Base-by-base conservation (phyloP, 2,329 filamentous ascomycete genomes). In the Cytospora piceae region DNA sequence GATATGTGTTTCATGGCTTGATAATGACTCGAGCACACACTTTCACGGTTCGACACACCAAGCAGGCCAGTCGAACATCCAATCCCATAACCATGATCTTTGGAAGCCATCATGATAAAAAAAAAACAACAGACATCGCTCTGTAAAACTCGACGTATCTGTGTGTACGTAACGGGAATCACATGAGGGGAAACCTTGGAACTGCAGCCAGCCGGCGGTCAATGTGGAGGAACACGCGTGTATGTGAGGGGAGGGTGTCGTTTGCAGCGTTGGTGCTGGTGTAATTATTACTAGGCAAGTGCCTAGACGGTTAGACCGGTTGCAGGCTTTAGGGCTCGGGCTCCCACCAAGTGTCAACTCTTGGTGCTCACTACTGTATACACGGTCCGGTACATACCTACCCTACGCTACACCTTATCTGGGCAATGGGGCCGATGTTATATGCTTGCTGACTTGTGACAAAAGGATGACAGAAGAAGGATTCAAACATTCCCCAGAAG, bases 311-410 rank as follows among this genome's bases (percentile, higher is more conserved):
- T 42, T 56, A 62, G 32, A n/a, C 51, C 52, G 55, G 55, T 22
- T 46, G 52, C 27, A 42, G 39, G 15, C 34, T 32, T 39, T 22
- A 20, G n/a, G 46, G 46, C 46, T 62, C 51, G 60, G 32, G 46
- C 60, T 62, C 49, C 60, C 60, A 62, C 60, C 60, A 62, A 62
- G 60, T 56, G 60, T 39, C 31, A 62, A 62, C 52, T 56, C 5
- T n/a, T 27, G 20, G 6, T 56, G 12, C 24, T 32, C 52, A 56
- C 37, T 51, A 62, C 60, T 62, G 60, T 62, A 62, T 62, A 62
- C 52, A 56, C 51, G 24, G 31, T 22, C 34, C 24, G 34, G 60
- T 24, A 32, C 39, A 15, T 8, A 17, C 37, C 37, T 15, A 39
- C 37, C 37, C 32, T 34, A 34, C 39, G 20, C 60, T 53, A 55